Base-by-base conservation (phyloP, 192 early-diverging fungal species). In the Backusella parvicylindrica region DNA sequence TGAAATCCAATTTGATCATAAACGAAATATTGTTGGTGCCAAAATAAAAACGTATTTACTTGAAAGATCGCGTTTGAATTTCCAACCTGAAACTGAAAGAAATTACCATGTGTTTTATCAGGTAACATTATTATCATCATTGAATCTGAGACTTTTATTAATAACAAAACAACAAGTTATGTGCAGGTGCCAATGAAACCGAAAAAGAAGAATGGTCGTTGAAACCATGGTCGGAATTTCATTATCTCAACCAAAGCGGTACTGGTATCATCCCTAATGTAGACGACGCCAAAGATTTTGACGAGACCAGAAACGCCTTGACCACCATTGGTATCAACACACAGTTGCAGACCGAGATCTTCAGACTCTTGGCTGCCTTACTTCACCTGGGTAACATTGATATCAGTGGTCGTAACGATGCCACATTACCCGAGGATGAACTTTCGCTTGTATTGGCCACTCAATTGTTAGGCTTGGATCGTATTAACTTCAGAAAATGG, bases 101-200 rank as follows among this genome's bases (percentile, higher is more conserved):
- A 98, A 98, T 89, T 99, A 99, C 88, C 98, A 99, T 86, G 94
- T 99, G 78, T 99, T 99, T 81, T 99, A 99, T 85, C 98, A 99
- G 77, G 83, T 84, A 79, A 30, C 28, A 18, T 33, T 21, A 50
- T 3, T 32, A 16, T 66, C 6, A 23, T 40, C 32, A 50, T n/a
- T n/a, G n/a, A n/a, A n/a, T 15, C 7, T 64, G 31, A 40, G 12
- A 26, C 21, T 28, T 41, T 43, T 43, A 60, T 64, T n/a, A 56
- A 3, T 35, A 47, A 47, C 6, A 47, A 7, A 6, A 15, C 4
- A 21, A n/a, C 11, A 43, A 84, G 88, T 87, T 99, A 56, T 97
- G 95, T 85, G 92, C 96, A 26, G 97, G 94, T 65, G 91, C 88
- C 9, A 93, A 94, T 13, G 86, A 88, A 9, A 93, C 89, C 12